These are phyloP conservation scores for Hippophae tibetana DNA, from an alignment of 306 rosid species.

Conservation along the genomic window DNA sequence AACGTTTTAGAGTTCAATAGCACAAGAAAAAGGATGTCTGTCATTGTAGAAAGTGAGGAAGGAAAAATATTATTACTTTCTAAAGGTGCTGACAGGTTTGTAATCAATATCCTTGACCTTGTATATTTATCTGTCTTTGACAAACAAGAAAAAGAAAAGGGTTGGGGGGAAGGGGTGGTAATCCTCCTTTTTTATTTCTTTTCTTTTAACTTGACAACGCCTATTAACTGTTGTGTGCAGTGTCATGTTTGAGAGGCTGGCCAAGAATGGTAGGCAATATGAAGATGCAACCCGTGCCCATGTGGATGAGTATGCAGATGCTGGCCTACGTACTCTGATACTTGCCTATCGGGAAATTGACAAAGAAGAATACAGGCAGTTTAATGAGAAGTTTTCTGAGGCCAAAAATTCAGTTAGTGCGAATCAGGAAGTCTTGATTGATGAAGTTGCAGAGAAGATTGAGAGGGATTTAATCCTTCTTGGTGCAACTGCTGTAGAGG, in stretches of 20 bases:
- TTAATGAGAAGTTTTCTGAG: no score
- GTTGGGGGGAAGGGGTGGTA: no score
- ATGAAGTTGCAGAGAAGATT: no score
- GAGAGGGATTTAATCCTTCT: no score
- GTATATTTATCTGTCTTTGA: no score
- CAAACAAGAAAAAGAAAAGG: no score
- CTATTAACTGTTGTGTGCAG: constrained; percentile 30
- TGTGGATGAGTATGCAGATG: no score
- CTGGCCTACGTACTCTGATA: no score
- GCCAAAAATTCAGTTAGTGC: no score
- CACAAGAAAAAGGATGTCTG: constrained; percentile 92
- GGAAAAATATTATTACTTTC: constrained; percentile 57
- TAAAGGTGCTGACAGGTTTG: constrained; percentile 93
- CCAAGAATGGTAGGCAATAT: constrained; percentile 55
- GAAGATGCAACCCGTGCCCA: constrained; percentile 20
- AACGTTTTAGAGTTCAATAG: constrained; percentile 90
- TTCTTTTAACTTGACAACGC: constrained; percentile 3
- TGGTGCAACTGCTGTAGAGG: no score
- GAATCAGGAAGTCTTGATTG: no score
- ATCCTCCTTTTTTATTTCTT: no score
- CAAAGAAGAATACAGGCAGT: constrained; percentile 50
- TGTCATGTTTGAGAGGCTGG: constrained; percentile 88
- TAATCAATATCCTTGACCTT: constrained; percentile 10
- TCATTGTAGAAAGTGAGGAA: constrained; percentile 61
- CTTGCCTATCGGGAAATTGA: background rate